These are phyloP conservation scores for Phytopythium delawarense DNA, from an alignment of 352 stramenopile species.

Conservation along the genomic window DNA sequence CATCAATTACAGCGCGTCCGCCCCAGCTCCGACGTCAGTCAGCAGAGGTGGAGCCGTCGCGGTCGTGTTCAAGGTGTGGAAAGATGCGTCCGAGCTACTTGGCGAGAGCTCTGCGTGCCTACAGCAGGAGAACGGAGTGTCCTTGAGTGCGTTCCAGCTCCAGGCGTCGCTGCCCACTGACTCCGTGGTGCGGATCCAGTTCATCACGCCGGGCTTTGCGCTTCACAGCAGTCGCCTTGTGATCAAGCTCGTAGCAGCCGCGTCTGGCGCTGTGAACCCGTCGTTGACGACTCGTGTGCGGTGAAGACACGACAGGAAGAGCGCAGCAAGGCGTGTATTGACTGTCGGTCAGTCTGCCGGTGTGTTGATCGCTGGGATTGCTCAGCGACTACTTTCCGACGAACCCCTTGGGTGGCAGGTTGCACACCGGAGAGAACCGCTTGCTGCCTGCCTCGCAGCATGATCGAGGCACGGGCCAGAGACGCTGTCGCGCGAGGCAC, in stretches of 20 bases:
- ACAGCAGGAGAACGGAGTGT: constrained; percentile 27
- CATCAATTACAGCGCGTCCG: constrained; percentile 14
- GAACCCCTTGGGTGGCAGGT: background rate
- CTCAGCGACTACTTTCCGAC: background rate
- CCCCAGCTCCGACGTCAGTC: background rate
- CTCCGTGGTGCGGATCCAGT: constrained; percentile 33
- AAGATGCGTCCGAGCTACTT: constrained; percentile 22
- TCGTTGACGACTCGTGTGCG: background rate
- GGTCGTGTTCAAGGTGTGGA: constrained; percentile 36
- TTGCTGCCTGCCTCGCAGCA: background rate
- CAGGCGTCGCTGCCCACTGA: constrained; percentile 20
- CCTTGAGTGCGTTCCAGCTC: constrained; percentile 28
- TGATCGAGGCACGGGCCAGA: background rate
- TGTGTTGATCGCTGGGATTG: background rate
- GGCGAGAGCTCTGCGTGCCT: constrained; percentile 25
- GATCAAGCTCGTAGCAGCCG: constrained; percentile 8
- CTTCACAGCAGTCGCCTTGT: constrained; percentile 36
- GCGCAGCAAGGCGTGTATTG: background rate
- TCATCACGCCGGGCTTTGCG: constrained; percentile 29
- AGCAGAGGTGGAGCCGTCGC: background rate
- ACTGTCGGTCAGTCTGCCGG: background rate
- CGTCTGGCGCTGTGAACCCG: background rate
- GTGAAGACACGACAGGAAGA: background rate
- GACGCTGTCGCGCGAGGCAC: constrained; percentile 2
- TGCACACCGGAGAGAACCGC: background rate